Percentiles rank a stretch among this genome's conserved stretches.
These are phyloP conservation scores for Macrocybe gigantea DNA, from an alignment of 768 basidiomycete species.

Conservation along the genomic window DNA sequence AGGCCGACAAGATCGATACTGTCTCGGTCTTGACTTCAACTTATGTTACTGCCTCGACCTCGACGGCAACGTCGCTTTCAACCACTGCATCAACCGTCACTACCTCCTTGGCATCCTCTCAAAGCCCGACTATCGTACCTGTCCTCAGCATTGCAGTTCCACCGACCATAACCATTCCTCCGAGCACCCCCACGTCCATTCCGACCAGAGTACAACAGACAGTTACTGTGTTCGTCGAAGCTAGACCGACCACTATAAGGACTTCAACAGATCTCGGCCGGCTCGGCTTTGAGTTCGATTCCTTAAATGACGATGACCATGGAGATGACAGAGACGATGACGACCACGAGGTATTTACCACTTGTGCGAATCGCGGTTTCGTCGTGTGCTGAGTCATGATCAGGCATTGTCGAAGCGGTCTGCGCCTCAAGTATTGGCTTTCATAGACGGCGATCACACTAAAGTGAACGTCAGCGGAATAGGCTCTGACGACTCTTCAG, in stretches of 20 bases:
- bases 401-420: conserved; percentile 6
- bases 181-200: neutral
- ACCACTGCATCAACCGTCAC: neutral
- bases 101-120: too few species aligned
- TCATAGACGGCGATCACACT: conserved; percentile 13
- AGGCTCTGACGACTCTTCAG: conserved; percentile 24
- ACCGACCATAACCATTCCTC: conserved; percentile 6
- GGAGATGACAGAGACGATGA: conserved; percentile 11
- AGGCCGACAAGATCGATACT: conserved; percentile 1
- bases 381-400: neutral
- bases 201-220: conserved; percentile 5
- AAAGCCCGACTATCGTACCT: too few species aligned
- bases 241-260: conserved; percentile 8
- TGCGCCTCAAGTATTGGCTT: conserved; percentile 11
- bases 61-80: neutral
- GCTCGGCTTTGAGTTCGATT: neutral
- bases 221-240: conserved; percentile 20
- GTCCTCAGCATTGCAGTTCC: conserved; percentile 3
- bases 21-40: conserved; percentile 2
- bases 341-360: conserved; percentile 6
- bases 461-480: conserved; percentile 27
- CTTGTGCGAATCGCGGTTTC: neutral
- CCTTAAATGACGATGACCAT: conserved; percentile 8
- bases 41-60: conserved; percentile 1
- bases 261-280: neutral